Conservation (phyloP, 805 yeast species). For the Saturnispora quitensis region DNA sequence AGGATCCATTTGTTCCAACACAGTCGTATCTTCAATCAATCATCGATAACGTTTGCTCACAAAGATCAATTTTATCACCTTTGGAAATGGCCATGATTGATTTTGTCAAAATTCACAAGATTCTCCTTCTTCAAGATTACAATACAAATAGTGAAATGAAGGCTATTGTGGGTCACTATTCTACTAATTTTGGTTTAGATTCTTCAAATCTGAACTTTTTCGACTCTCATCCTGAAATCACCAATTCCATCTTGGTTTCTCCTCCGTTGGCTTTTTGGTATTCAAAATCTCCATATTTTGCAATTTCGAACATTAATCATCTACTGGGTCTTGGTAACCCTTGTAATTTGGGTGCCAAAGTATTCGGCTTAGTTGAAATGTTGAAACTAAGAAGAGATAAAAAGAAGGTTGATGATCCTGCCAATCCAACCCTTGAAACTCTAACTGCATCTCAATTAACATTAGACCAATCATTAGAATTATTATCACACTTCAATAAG, state of each 20-base stretch:
- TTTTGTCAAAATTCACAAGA: conserved; percentile 60
- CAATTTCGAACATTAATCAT: conserved; percentile 66
- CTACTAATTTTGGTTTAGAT: conserved; percentile 60
- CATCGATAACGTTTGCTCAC: conserved; percentile 69
- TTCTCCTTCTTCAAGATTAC: conserved; percentile 51
- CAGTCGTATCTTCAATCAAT: conserved; percentile 69
- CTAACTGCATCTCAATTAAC: conserved; percentile 21
- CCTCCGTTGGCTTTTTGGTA: conserved; percentile 50
- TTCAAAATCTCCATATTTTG: conserved; percentile 67
- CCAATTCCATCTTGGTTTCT: conserved; percentile 32
- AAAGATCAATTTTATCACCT: conserved; percentile 48
- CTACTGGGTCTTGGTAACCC: conserved; percentile 72
- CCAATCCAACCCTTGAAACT: conserved; percentile 16
- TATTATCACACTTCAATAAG: conserved; percentile 47
- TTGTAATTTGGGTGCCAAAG: conserved; percentile 63
- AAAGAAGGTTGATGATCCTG: conserved; percentile 35
- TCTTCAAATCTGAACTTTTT: conserved; percentile 56
- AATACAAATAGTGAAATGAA: conserved; percentile 44
- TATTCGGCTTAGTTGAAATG: conserved; percentile 65
- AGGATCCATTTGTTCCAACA: conserved; percentile 80
- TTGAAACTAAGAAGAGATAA: conserved; percentile 63
- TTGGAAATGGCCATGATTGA: conserved; percentile 52
- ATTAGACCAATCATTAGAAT: conserved; percentile 45
- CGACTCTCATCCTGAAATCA: conserved; percentile 22
- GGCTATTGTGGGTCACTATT: conserved; percentile 54